A percentile compares a stretch with the other conserved stretches of the same genome.
phyloP scores from a whole-genome alignment of 768 basidiomycete genomes.

The Termitomyces sp. region DNA sequence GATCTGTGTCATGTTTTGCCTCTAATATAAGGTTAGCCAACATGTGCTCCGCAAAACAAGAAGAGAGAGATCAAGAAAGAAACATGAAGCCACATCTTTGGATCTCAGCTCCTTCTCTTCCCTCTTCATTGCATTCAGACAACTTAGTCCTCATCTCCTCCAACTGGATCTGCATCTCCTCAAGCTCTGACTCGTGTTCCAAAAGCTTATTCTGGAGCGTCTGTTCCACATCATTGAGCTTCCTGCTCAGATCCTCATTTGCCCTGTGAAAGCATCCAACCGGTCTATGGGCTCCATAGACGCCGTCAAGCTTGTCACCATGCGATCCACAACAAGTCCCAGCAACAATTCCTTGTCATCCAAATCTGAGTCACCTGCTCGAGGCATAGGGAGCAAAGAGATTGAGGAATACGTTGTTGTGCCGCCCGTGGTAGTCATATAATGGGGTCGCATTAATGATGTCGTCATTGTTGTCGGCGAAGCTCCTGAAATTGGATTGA shows the following conservation, averaged over 20 bases:
- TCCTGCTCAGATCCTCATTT: conserved; percentile 71
- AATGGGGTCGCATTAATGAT: conserved; percentile 19
- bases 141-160: conserved; percentile 80
- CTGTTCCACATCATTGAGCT: conserved; percentile 69
- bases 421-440: conserved; percentile 18
- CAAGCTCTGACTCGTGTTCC: conserved; percentile 77
- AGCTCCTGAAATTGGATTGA: conserved; percentile 23
- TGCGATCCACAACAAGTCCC: conserved; percentile 58
- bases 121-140: conserved; percentile 67
- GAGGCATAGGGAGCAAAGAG: conserved; percentile 56
- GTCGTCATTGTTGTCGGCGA: conserved; percentile 30
- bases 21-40: conserved; percentile 29
- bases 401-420: conserved; percentile 29
- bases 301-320: conserved; percentile 51
- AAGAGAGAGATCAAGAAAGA: not conserved
- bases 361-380: conserved; percentile 38
- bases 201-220: conserved; percentile 57
- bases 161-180: conserved; percentile 68
- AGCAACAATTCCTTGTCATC: conserved; percentile 51
- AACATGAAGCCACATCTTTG: conserved; percentile 60
- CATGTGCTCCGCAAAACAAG: not conserved
- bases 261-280: conserved; percentile 67
- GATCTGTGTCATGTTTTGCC: conserved; percentile 62
- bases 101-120: conserved; percentile 90
- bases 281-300: conserved; percentile 72